Evolutionary conservation across 108 stramenopile genomes (phyloP).

Genomic region (Nitzschia sp.): DNA sequence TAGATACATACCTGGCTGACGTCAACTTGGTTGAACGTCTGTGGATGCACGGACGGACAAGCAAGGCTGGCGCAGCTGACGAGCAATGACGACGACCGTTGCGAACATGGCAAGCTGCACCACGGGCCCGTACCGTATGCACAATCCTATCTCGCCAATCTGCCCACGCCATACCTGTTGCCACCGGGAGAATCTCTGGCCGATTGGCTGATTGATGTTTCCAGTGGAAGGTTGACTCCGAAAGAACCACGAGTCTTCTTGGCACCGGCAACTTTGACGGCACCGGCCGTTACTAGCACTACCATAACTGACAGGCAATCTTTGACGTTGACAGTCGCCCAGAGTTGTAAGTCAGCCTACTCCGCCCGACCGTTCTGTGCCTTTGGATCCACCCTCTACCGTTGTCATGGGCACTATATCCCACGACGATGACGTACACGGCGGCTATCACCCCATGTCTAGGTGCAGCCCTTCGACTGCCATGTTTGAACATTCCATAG

Average conservation of each 20-base stretch:
- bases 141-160: slow-evolving; percentile 24
- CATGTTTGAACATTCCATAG: slow-evolving; percentile 1
- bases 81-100: no score
- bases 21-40: slow-evolving; percentile 25
- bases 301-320: neutral
- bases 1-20: slow-evolving; percentile 46
- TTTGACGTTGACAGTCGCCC: neutral
- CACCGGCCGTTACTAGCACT: no score
- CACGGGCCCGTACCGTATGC: slow-evolving; percentile 36
- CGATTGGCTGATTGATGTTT: slow-evolving; percentile 57
- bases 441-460: neutral
- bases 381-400: no score
- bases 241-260: neutral
- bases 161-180: slow-evolving; percentile 26
- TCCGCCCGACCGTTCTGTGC: neutral
- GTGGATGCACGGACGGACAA: no score
- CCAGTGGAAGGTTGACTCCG: slow-evolving; percentile 33
- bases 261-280: no score
- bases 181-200: slow-evolving; percentile 42
- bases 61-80: no score
- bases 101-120: no score
- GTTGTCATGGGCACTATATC: no score
- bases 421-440: neutral
- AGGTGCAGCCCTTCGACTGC: neutral
- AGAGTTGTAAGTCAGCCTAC: neutral